Evolutionary conservation across 176 grass and related monocot species (phyloP).

Genomic region (Raddia guianensis): DNA sequence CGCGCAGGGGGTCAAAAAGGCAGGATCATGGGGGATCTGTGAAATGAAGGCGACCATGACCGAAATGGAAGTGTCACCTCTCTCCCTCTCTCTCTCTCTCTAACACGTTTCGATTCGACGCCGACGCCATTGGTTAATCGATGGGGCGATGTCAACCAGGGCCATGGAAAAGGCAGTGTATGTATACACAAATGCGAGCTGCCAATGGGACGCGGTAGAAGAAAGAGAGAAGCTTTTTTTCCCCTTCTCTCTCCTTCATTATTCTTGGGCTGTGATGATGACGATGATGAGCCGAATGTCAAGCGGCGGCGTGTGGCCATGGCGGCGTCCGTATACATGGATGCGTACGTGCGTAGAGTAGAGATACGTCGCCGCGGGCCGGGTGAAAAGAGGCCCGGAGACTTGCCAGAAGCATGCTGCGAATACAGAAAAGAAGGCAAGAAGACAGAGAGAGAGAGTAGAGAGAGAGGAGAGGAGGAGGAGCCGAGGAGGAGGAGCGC

Average conservation of each 20-base stretch:
- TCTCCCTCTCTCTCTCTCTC: slow-evolving; percentile 13
- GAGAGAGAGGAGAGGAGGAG: background rate
- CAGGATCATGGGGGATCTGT: slow-evolving; percentile 42
- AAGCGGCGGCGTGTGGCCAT: background rate
- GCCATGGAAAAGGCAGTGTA: background rate
- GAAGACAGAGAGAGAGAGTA: background rate
- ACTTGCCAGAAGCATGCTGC: slow-evolving; percentile 43
- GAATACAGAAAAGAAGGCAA: background rate
- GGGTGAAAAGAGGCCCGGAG: slow-evolving; percentile 33
- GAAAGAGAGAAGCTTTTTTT: background rate
- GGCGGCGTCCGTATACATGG: background rate
- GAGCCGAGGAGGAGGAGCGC: slow-evolving; percentile 20
- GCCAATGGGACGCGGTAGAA: background rate
- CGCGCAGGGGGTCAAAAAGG: slow-evolving; percentile 42
- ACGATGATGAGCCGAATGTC: background rate
- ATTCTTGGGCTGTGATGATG: background rate
- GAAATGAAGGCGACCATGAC: slow-evolving; percentile 30
- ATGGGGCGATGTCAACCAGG: background rate
- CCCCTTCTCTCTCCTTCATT: background rate
- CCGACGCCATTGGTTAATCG: slow-evolving; percentile 6
- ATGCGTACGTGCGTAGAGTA: background rate
- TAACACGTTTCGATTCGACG: slow-evolving; percentile 44
- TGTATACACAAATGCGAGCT: too few relatives aligned
- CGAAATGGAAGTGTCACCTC: slow-evolving; percentile 2
- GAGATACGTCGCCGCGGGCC: background rate